These are phyloP conservation scores for Pseudocohnilembus persalinus DNA, from an alignment of 169 alveolate genomes.

Conservation along the genomic window DNA sequence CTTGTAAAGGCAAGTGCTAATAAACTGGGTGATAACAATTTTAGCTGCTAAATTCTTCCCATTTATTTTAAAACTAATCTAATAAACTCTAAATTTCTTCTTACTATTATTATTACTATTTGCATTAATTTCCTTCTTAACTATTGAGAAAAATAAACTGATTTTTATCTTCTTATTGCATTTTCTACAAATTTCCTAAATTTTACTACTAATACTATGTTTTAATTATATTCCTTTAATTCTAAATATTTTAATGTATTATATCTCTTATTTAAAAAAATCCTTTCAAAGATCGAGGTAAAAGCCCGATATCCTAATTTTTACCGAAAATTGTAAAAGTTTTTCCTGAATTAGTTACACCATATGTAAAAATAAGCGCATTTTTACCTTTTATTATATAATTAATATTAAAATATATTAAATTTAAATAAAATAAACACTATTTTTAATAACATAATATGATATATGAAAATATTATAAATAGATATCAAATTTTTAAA, in stretches of 20 bases:
- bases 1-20: background rate
- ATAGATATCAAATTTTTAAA: too few species aligned
- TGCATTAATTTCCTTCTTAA: background rate
- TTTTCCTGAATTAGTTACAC: slow-evolving; percentile 38
- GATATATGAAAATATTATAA: too few species aligned
- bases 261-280: slow-evolving; percentile 3
- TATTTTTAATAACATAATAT: too few species aligned
- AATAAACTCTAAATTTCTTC: too few species aligned
- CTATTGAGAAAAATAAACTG: background rate
- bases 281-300: slow-evolving; percentile 8
- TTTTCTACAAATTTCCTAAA: background rate
- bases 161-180: background rate
- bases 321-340: slow-evolving; percentile 26
- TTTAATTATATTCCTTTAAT: background rate
- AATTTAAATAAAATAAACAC: too few species aligned
- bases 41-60: too few species aligned
- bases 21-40: background rate
- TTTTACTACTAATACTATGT: background rate
- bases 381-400: slow-evolving; percentile 3
- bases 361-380: slow-evolving; percentile 21
- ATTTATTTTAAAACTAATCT: too few species aligned
- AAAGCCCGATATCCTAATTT: slow-evolving; percentile 11
- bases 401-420: too few species aligned
- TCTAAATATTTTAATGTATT: background rate
- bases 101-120: too few species aligned